Conservation (phyloP, 2,329 filamentous ascomycete species). For the Metarhizium guizhouense region DNA sequence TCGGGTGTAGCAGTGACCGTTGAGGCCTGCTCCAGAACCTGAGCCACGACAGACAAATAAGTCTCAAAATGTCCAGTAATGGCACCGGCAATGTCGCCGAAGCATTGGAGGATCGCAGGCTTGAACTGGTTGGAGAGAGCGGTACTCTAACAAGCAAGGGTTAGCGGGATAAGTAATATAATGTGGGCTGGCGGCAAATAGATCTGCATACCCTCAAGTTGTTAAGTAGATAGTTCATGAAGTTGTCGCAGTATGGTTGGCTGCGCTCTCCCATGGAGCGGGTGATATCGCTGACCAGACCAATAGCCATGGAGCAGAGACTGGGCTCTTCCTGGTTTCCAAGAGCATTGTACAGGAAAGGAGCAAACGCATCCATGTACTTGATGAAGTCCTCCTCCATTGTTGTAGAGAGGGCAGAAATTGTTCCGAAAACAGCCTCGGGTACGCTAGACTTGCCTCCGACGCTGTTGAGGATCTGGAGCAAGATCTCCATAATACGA, state of each 20-base stretch:
- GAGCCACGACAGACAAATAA: constrained; percentile 84
- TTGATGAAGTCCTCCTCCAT: constrained; percentile 89
- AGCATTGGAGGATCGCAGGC: constrained; percentile 94
- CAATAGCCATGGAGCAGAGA: constrained; percentile 94
- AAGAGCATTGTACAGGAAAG: constrained; percentile 88
- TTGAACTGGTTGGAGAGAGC: constrained; percentile 94
- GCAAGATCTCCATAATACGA: constrained; percentile 82
- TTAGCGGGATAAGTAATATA: background rate
- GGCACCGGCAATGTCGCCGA: constrained; percentile 92
- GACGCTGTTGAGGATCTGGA: constrained; percentile 70
- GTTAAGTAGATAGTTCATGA: constrained; percentile 96
- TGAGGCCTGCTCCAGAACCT: constrained; percentile 88
- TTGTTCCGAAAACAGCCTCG: constrained; percentile 84
- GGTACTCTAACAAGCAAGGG: constrained; percentile 49
- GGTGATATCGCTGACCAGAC: constrained; percentile 91
- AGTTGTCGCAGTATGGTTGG: constrained; percentile 90
- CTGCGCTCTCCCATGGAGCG: constrained; percentile 83
- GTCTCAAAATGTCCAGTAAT: constrained; percentile 89
- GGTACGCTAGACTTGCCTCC: constrained; percentile 87
- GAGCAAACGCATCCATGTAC: constrained; percentile 94
- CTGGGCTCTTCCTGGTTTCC: constrained; percentile 92
- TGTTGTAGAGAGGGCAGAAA: constrained; percentile 84
- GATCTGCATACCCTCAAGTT: constrained; percentile 62
- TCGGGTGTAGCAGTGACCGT: constrained; percentile 71
- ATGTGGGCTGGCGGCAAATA: background rate